Evolutionary conservation across 2,329 filamentous ascomycete genomes (phyloP), one percentile per base, ranked within the genome.

Genomic region (Chaetothyriales sp.): DNA sequence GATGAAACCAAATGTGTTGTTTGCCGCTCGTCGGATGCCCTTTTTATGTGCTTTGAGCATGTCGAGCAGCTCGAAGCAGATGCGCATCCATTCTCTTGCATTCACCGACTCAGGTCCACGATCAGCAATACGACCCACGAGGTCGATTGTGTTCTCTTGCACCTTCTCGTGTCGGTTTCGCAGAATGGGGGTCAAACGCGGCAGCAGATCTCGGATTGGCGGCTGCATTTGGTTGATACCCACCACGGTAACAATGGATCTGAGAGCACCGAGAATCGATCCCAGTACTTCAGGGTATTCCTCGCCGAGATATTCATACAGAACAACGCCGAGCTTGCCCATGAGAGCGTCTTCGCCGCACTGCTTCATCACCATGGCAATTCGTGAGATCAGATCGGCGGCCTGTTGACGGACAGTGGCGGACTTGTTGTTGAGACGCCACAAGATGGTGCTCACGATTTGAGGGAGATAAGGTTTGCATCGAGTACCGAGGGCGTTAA

Each of bases 1-100:
- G 64, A 98, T 98, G 77, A 95, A 98, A 67, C 92, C 92, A 63
- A 98, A 98, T 0, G 92, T 98, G 74, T 98, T 98, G 79, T 98
- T 98, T 62, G 92, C 94, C 19, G 92, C 92, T 68, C 92, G 85
- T 59, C 92, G 86, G 61, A 98, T 98, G 59, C 92, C 94, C 77
- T 98, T 98, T 73, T 98, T 98, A 76, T 98, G 92, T 5, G 92
- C 92, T 71, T 98, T 98, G 63, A 98, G 80, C 92, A 98, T 98
- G 70, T 98, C 92, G 28, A 98, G 81, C 50, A 98, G 76, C 73
- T 98, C 92, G 69, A 98, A 98, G 72, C 92, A 98, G 67, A 98
- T 98, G 66, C 92, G 83, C 94, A 98, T 98, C 92, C 92, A 98
- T 70, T 98, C 92, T 64, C 92, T 81, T 13, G 92, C 89, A 65